Evolutionary conservation across 108 stramenopile species (phyloP).

Genomic region (Skeletonema grethae): DNA sequence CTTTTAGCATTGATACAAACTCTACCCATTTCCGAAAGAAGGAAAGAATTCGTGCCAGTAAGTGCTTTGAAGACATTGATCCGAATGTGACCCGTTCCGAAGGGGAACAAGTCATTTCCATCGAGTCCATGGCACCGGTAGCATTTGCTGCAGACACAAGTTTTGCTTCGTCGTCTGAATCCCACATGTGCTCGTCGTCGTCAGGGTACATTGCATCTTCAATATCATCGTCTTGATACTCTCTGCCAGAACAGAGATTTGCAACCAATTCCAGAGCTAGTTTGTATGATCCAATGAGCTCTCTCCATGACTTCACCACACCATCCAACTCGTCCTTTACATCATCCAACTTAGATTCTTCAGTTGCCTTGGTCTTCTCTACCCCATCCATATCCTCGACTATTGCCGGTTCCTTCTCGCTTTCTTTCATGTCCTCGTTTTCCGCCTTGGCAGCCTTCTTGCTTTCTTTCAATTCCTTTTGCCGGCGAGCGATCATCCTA

Average conservation of each 20-base stretch:
- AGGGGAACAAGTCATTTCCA: conserved; percentile 4
- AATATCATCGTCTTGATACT: conserved; percentile 21
- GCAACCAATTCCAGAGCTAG: conserved; percentile 68
- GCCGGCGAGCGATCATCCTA: conserved; percentile 65
- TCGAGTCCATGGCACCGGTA: neutral
- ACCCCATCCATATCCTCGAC: neutral
- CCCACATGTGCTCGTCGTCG: conserved; percentile 48
- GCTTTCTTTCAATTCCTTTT: conserved; percentile 51
- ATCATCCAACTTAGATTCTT: conserved; percentile 21
- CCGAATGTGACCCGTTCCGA: conserved; percentile 19
- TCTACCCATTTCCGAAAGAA: conserved; percentile 37
- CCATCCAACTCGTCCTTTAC: conserved; percentile 53
- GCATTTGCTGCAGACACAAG: conserved; percentile 7
- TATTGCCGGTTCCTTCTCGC: neutral
- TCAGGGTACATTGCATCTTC: conserved; percentile 43
- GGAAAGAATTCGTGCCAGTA: conserved; percentile 24
- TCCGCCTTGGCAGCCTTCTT: conserved; percentile 18
- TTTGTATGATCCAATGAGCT: conserved; percentile 45
- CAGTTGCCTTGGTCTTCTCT: neutral
- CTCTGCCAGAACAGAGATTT: conserved; percentile 46
- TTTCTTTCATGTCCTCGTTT: neutral
- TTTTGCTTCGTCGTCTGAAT: conserved; percentile 49
- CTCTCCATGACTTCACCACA: conserved; percentile 50
- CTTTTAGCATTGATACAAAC: conserved; percentile 18
- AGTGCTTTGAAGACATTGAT: conserved; percentile 21